Conservation (phyloP, 805 yeast species). For the Clavispora santaluciae region DNA sequence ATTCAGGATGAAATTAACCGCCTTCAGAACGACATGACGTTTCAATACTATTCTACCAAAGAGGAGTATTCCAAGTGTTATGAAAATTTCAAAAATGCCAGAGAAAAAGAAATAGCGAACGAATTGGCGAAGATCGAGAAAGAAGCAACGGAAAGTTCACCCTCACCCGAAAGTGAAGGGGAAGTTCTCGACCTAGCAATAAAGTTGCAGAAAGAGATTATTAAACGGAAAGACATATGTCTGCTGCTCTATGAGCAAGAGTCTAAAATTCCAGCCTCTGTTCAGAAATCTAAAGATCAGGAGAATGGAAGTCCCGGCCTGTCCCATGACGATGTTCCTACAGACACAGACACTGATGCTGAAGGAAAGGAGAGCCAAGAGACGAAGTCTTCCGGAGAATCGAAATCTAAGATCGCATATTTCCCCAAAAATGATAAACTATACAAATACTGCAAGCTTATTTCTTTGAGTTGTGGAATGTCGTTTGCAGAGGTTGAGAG, state of each 20-base stretch:
- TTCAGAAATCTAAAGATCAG: conserved; percentile 12
- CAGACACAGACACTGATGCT: conserved; percentile 9
- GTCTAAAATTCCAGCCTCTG: conserved; percentile 17
- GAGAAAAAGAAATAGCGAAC: conserved; percentile 9
- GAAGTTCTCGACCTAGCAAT: conserved; percentile 14
- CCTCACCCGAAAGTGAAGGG: neutral
- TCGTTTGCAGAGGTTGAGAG: conserved; percentile 34
- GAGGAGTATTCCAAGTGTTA: conserved; percentile 22
- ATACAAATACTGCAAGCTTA: conserved; percentile 37
- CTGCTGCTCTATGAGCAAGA: conserved; percentile 17
- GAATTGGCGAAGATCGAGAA: conserved; percentile 1
- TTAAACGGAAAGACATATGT: conserved; percentile 17
- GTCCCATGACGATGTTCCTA: neutral
- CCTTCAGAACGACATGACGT: conserved; percentile 35
- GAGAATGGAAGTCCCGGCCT: conserved; percentile 9
- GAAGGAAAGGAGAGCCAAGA: conserved; percentile 9
- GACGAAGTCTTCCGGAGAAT: neutral
- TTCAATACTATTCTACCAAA: conserved; percentile 27
- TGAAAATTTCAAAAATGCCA: conserved; percentile 3
- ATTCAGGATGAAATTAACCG: conserved; percentile 40
- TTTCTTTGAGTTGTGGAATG: conserved; percentile 42
- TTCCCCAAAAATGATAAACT: conserved; percentile 30
- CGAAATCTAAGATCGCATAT: conserved; percentile 17
- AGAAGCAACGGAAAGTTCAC: neutral
- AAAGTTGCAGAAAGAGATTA: conserved; percentile 24